Base-by-base conservation (phyloP, 306 rosid genomes). In the Trichosanthes cucumerina region DNA sequence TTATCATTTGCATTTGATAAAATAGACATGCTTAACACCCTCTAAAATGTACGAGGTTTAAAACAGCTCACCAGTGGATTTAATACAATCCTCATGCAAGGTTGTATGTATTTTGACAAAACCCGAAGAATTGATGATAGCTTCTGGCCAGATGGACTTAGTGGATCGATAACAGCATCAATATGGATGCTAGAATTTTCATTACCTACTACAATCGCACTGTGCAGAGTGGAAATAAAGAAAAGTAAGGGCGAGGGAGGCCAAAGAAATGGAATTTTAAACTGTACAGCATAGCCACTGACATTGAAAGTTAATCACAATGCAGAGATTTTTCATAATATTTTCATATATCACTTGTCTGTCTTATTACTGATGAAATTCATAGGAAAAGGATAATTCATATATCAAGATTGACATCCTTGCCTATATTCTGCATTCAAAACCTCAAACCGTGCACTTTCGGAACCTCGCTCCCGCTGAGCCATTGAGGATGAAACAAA, bases 21-120 rank as follows among this genome's bases (percentile, higher is more conserved):
- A 56, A 76, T 53, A 76, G 34, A 9, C 60, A 49, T 9, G 60
- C 43, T 8, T 16, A 26, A 73, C 24, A 31, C 36, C 7, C 59
- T 53, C n/a, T 15, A 2, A 50, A 69, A 43, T 33, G 76, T 66
- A 56, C 68, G 26, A 77, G 39, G 65, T 52, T 58, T 43, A 75
- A 24, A 49, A 74, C 81, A 81, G 82, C 96, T 83, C 79, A 95
- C 99, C 99, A 95, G 49, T 34, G 99, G 99, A 86, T 95, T 95
- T 81, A 92, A 85, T 65, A 95, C 88, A 84, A 95, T 92, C 86
- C 97, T 91, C 99, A 95, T 91, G 93, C 93, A 91, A 84, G 99
- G 99, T 76, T 88, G 91, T 83, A 90, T 52, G 56, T 91, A 91
- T 76, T 91, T 92, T 93, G 90, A 86, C 83, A 95, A 79, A 80